Percentiles rank a stretch among this genome's conserved stretches.
Evolutionary conservation across 2,329 filamentous ascomycete species (phyloP).

Genomic region (Emmonsiellopsis sp.): DNA sequence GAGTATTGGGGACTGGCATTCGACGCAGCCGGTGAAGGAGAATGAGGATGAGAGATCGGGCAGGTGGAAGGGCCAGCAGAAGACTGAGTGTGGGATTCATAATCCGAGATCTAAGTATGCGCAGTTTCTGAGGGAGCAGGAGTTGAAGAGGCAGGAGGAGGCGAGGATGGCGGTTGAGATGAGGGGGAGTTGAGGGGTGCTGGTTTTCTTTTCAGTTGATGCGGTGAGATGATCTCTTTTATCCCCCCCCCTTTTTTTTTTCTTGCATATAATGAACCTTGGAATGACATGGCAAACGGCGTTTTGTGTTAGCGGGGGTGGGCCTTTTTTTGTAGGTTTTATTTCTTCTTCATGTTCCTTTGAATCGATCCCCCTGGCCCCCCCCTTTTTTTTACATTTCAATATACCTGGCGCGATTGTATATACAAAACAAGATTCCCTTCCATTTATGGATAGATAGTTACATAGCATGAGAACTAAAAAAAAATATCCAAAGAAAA

Average conservation of each 20-base stretch:
- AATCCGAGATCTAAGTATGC: constrained; percentile 94
- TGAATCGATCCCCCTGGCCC: no score
- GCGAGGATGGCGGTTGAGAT: constrained; percentile 34
- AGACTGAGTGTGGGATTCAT: constrained; percentile 98
- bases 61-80: constrained; percentile 89
- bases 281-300: neutral
- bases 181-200: constrained; percentile 5
- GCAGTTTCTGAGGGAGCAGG: constrained; percentile 67
- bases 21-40: constrained; percentile 77
- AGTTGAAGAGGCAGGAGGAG: constrained; percentile 55
- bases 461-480: no score
- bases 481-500: no score
- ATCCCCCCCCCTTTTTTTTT: neutral
- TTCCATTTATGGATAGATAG: no score
- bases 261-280: neutral
- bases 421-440: no score
- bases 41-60: constrained; percentile 94
- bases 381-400: no score
- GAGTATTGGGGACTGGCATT: constrained; percentile 97
- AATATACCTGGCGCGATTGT: no score
- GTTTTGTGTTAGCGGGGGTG: neutral
- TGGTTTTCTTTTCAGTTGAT: neutral
- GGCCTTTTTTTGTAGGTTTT: neutral
- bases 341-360: neutral
- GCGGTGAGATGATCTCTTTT: neutral